phyloP scores from a whole-genome alignment of 345 rosid species.

The Lepidium didymum region DNA sequence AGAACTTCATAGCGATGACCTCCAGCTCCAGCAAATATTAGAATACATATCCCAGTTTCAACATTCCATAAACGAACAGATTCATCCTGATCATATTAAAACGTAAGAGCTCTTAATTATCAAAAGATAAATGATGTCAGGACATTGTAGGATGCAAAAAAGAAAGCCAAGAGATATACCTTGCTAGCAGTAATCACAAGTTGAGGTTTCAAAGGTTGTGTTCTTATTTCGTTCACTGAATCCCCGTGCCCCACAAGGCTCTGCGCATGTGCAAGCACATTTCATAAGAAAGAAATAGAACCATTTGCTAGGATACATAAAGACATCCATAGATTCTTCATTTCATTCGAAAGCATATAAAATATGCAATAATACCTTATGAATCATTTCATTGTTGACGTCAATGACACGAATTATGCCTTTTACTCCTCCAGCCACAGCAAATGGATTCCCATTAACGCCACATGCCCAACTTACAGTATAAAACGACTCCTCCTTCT shows the following conservation, averaged over 20 bases:
- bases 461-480: slow-evolving; percentile 90
- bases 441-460: slow-evolving; percentile 55
- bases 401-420: slow-evolving; percentile 87
- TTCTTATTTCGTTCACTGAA: slow-evolving; percentile 91
- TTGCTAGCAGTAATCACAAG: slow-evolving; percentile 94
- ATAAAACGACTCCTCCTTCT: slow-evolving; percentile 97
- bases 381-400: slow-evolving; percentile 66
- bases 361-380: slow-evolving; percentile 48
- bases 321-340: neutral
- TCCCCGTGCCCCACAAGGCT: slow-evolving; percentile 98
- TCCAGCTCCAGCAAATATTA: slow-evolving; percentile 96
- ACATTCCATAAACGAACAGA: slow-evolving; percentile 95
- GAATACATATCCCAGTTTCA: slow-evolving; percentile 90
- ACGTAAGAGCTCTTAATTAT: slow-evolving; percentile 15
- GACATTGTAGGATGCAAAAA: neutral
- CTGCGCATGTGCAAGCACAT: slow-evolving; percentile 33
- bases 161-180: slow-evolving; percentile 28
- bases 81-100: slow-evolving; percentile 60
- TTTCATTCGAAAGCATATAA: neutral
- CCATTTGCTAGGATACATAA: neutral
- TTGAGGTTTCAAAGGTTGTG: slow-evolving; percentile 83
- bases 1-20: slow-evolving; percentile 97
- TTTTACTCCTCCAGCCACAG: slow-evolving; percentile 84
- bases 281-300: neutral
- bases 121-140: slow-evolving; percentile 1